A percentile compares a stretch with the other conserved stretches of the same genome.
Conservation (phyloP, 2,329 filamentous ascomycete genomes). For the Nannizziopsis barbatae region DNA sequence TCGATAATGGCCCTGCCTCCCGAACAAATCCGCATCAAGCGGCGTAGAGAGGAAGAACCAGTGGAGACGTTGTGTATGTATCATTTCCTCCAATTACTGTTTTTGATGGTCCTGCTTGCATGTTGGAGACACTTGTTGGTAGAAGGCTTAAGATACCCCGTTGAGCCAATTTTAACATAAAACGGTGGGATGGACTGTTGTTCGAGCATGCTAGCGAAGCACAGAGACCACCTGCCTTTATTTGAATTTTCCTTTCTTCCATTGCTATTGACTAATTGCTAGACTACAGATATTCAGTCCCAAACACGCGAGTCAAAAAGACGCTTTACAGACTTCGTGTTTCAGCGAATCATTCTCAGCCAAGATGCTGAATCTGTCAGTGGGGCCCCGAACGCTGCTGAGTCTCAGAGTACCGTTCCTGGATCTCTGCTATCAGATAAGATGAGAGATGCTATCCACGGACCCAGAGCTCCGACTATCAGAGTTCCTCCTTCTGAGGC, state of each 20-base stretch:
- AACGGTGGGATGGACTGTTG: too few relatives aligned
- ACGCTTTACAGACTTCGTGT: conserved; percentile 40
- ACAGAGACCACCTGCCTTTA: too few relatives aligned
- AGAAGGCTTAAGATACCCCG: too few relatives aligned
- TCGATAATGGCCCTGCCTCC: conserved; percentile 38
- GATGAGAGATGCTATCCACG: conserved; percentile 13
- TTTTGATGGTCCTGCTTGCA: neutral
- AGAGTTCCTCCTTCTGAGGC: conserved; percentile 35
- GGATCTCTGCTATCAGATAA: neutral
- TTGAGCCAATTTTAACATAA: too few relatives aligned
- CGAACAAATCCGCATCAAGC: conserved; percentile 45
- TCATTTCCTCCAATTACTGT: conserved; percentile 22
- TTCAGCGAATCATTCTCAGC: conserved; percentile 30
- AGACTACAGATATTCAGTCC: conserved; percentile 34
- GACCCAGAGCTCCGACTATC: conserved; percentile 29
- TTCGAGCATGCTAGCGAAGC: too few relatives aligned
- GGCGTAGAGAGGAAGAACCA: conserved; percentile 46
- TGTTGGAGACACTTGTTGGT: neutral
- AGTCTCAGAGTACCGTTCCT: neutral
- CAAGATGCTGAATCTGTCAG: neutral
- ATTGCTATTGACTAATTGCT: too few relatives aligned
- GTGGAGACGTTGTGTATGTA: conserved; percentile 43
- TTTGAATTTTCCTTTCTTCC: too few relatives aligned
- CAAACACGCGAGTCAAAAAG: conserved; percentile 36
- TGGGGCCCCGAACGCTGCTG: neutral